phyloP scores from a whole-genome alignment of 2,329 filamentous ascomycete species.

The Drechslerella coelobrocha region DNA sequence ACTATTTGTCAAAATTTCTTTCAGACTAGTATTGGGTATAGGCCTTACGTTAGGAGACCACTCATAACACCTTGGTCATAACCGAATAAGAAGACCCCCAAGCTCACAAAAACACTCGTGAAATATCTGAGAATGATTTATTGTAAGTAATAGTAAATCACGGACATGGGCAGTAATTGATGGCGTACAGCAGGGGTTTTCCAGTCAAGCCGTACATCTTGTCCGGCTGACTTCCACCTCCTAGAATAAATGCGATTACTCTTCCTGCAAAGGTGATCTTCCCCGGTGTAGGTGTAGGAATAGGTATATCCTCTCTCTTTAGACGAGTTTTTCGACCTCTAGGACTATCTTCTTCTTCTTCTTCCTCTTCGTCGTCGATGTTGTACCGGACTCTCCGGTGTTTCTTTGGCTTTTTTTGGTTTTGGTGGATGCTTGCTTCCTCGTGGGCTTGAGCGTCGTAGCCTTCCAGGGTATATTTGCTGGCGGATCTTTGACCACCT shows the following conservation, averaged over 20 bases:
- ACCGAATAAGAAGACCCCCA: slow-evolving; percentile 86
- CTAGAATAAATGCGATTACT: slow-evolving; percentile 82
- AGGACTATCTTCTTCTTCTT: background rate
- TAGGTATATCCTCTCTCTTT: slow-evolving; percentile 40
- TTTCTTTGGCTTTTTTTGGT: slow-evolving; percentile 11
- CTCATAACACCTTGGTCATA: slow-evolving; percentile 94
- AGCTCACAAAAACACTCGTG: slow-evolving; percentile 86
- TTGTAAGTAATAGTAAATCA: background rate
- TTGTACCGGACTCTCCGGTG: slow-evolving; percentile 30
- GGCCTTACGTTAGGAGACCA: slow-evolving; percentile 69
- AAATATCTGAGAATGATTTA: slow-evolving; percentile 72
- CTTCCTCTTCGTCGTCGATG: slow-evolving; percentile 10
- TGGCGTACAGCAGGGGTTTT: slow-evolving; percentile 83
- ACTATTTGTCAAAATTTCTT: slow-evolving; percentile 29
- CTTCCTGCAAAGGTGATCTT: slow-evolving; percentile 15
- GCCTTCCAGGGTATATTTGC: slow-evolving; percentile 60
- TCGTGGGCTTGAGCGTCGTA: slow-evolving; percentile 58
- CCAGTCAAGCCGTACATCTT: slow-evolving; percentile 91
- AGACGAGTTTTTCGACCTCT: slow-evolving; percentile 10
- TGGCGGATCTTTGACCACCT: slow-evolving; percentile 75
- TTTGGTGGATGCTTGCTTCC: background rate
- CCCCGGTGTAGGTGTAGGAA: slow-evolving; percentile 21
- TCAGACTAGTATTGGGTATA: slow-evolving; percentile 53
- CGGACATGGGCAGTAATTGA: slow-evolving; percentile 25
- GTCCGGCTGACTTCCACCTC: slow-evolving; percentile 71